Conservation (phyloP, 2,329 filamentous ascomycete genomes). For the Podosphaera aphanis region DNA sequence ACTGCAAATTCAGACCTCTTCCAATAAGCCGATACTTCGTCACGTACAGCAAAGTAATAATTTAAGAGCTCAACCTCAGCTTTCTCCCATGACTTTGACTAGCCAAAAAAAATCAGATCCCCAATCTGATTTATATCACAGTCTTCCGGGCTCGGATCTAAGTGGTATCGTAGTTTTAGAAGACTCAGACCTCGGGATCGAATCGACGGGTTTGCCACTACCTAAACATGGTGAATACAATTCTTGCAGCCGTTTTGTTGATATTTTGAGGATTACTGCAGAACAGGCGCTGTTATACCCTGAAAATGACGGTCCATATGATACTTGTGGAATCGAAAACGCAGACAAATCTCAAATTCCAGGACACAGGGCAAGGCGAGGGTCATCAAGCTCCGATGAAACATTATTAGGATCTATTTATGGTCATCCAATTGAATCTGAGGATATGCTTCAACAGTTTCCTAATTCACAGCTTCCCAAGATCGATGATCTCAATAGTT, state of each 20-base stretch:
- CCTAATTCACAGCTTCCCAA: not conserved
- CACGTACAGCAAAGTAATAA: not conserved
- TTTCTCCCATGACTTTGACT: not conserved
- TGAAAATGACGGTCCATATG: not conserved
- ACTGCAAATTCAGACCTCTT: not conserved
- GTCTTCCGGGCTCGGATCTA: not conserved
- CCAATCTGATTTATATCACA: not conserved
- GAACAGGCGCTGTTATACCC: not conserved
- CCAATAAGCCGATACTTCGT: not conserved
- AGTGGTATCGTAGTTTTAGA: not conserved
- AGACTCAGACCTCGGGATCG: not conserved
- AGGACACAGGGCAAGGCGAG: not conserved
- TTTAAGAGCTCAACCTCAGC: not conserved
- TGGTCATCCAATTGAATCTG: not conserved
- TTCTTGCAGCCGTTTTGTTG: not conserved
- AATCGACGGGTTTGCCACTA: not conserved
- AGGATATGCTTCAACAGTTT: not conserved
- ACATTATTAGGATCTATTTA: not conserved
- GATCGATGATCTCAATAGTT: not conserved
- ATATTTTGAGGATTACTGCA: not conserved
- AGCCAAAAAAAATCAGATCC: not conserved
- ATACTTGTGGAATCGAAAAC: not conserved
- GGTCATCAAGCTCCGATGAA: not conserved
- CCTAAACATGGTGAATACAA: not conserved
- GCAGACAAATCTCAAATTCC: not conserved